Base-by-base conservation (phyloP, 768 basidiomycete genomes). In the Boletus pseudopeckii region DNA sequence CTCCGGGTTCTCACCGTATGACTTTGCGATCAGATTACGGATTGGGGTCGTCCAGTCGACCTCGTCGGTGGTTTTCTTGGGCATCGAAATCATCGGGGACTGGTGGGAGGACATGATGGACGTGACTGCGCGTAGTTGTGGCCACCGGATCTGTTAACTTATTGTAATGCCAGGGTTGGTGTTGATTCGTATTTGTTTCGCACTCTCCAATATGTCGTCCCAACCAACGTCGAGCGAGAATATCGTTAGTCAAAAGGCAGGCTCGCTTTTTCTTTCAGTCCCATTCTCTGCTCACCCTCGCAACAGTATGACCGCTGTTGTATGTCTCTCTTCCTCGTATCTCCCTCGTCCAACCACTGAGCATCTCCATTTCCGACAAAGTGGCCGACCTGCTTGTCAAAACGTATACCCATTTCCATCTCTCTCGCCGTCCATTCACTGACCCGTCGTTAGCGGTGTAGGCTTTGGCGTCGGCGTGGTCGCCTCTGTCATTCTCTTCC, bases 21-120 rank as follows among this genome's bases (percentile, higher is more conserved):
- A 92, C 62, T 92, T 87, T 2, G 90, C 80, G 71, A 99, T 95
- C 41, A 93, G 77, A 59, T 77, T 83, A 30, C 88, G 83, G 57
- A 98, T 90, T 3, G 93, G 90, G 0, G 81, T 80, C 2, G 94
- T 89, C 90, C 95, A 98, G 75, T 99, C 97, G 26, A 96, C 94
- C 61, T 98, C 96, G 15, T 92, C 88, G 0, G 97, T 97, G n/a
- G 81, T 77, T 79, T 99, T 99, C 76, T 80, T 88, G 0, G 96
- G 95, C 37, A 98, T 91, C 13, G 92, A 82, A 57, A 96, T 87
- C 81, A 92, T 88, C 13, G 93, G 93, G 43, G 89, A 86, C 72
- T 92, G 88, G 69, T 83, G 78, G 44, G 86, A 81, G 81, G 86
- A 81, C 86, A 89, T 89, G 59, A 38, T 37, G 44, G 42, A 34